A percentile compares a stretch with the other conserved stretches of the same genome.
phyloP scores from a whole-genome alignment of 495 filamentous ascomycete species.

The Poronia punctata region DNA sequence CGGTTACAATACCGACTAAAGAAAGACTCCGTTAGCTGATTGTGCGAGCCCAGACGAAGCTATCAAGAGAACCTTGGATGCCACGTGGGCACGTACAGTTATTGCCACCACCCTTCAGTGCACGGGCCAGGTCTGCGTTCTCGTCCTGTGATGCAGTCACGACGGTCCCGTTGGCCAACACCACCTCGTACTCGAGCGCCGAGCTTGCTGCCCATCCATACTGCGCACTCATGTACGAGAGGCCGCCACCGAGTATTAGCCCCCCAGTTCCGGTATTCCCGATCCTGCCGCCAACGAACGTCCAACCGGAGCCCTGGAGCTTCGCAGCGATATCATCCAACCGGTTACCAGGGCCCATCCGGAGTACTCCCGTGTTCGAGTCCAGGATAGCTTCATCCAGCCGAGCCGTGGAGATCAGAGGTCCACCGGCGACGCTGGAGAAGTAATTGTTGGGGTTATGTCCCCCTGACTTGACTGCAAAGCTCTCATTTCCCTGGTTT shows the following conservation, averaged over 20 bases:
- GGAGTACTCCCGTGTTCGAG: conserved; percentile 34
- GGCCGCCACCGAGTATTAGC: conserved; percentile 36
- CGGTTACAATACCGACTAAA: conserved; percentile 40
- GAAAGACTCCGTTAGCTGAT: background rate
- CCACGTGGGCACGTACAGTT: conserved; percentile 34
- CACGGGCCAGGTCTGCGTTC: conserved; percentile 36
- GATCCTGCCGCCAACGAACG: conserved; percentile 46
- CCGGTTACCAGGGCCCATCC: conserved; percentile 41
- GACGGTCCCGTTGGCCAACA: conserved; percentile 50
- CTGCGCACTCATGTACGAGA: conserved; percentile 45
- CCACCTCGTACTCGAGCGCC: conserved; percentile 49
- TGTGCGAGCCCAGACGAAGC: too few relatives aligned
- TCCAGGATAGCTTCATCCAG: conserved; percentile 40
- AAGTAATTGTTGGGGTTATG: conserved; percentile 45
- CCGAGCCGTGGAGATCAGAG: conserved; percentile 44
- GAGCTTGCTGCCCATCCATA: conserved; percentile 53
- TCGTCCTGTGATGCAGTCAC: conserved; percentile 38
- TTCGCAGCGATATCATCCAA: conserved; percentile 42
- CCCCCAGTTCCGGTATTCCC: conserved; percentile 40
- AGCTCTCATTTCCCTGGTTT: conserved; percentile 32
- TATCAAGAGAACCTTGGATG: too few relatives aligned
- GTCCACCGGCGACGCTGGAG: conserved; percentile 44
- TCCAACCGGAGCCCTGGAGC: conserved; percentile 40
- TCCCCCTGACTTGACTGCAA: conserved; percentile 46
- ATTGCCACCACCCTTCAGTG: conserved; percentile 43